Conservation (phyloP, 2,329 filamentous ascomycete genomes). For the Penicillium sp. region DNA sequence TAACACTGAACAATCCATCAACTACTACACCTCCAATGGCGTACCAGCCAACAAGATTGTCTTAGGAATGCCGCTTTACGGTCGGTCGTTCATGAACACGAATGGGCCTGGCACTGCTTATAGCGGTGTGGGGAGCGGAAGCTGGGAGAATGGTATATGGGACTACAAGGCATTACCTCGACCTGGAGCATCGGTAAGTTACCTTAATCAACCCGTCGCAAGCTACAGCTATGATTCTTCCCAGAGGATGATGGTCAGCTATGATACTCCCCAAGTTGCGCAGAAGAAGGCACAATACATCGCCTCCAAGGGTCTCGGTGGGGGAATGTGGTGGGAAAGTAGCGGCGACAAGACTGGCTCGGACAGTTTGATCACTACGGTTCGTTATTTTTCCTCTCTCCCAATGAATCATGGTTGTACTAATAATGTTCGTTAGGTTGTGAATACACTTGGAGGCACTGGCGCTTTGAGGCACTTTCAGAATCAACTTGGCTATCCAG, state of each 20-base stretch:
- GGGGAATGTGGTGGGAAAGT: constrained; percentile 97
- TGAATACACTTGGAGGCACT: constrained; percentile 33
- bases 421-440: constrained; percentile 23
- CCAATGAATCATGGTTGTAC: background rate
- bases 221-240: constrained; percentile 70
- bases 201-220: constrained; percentile 63
- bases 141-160: constrained; percentile 81
- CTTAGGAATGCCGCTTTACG: constrained; percentile 89
- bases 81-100: constrained; percentile 78
- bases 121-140: constrained; percentile 72
- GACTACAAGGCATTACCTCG: constrained; percentile 86
- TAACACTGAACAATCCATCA: constrained; percentile 69
- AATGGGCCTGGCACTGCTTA: constrained; percentile 70
- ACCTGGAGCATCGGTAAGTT: constrained; percentile 60
- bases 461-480: constrained; percentile 44
- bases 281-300: constrained; percentile 72
- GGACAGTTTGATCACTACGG: constrained; percentile 66
- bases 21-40: constrained; percentile 66
- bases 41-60: constrained; percentile 74
- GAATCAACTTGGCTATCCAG: constrained; percentile 54
- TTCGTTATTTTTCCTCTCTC: constrained; percentile 12
- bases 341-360: constrained; percentile 69
- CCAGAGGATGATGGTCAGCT: constrained; percentile 67
- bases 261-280: constrained; percentile 70
- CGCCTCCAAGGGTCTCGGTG: constrained; percentile 66